A percentile compares a stretch with the other conserved stretches of the same genome.
Evolutionary conservation across 345 rosid genomes (phyloP).

Genomic region (Arabidopsis arenosa): DNA sequence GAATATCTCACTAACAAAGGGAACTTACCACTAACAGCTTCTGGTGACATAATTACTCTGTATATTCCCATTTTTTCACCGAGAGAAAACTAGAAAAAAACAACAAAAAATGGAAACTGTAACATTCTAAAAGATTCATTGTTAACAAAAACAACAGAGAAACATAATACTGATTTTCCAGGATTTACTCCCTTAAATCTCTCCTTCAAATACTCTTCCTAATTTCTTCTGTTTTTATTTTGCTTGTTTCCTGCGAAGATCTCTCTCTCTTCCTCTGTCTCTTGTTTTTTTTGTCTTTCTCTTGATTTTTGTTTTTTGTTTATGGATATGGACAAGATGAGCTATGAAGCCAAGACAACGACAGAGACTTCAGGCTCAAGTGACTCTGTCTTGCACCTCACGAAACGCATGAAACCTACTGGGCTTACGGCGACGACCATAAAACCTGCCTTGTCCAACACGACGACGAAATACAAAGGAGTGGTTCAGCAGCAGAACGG

Average conservation of each 20-base stretch:
- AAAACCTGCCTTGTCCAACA: conserved; percentile 8
- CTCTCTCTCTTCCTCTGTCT: conserved; percentile 6
- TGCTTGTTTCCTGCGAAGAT: background rate
- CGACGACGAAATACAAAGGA: conserved; percentile 54
- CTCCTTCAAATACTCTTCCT: conserved; percentile 39
- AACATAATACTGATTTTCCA: conserved; percentile 40
- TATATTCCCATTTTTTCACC: conserved; percentile 26
- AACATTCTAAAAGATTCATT: conserved; percentile 37
- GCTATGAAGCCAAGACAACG: conserved; percentile 12
- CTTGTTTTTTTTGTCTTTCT: background rate
- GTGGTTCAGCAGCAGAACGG: conserved; percentile 64
- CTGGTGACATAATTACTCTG: conserved; percentile 31
- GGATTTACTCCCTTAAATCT: conserved; percentile 42
- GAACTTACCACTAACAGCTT: conserved; percentile 38
- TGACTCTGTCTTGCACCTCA: conserved; percentile 19
- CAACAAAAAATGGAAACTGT: conserved; percentile 39
- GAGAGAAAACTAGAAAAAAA: conserved; percentile 8
- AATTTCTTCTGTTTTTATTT: conserved; percentile 5
- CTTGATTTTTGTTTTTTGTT: conserved; percentile 25
- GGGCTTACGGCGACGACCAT: background rate
- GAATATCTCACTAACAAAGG: conserved; percentile 21
- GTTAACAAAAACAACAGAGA: conserved; percentile 22
- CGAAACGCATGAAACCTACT: conserved; percentile 15
- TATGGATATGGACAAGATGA: conserved; percentile 42
- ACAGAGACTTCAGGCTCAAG: conserved; percentile 43